phyloP scores from a whole-genome alignment of 805 yeast genomes.

The Dipodascus geniculatus region DNA sequence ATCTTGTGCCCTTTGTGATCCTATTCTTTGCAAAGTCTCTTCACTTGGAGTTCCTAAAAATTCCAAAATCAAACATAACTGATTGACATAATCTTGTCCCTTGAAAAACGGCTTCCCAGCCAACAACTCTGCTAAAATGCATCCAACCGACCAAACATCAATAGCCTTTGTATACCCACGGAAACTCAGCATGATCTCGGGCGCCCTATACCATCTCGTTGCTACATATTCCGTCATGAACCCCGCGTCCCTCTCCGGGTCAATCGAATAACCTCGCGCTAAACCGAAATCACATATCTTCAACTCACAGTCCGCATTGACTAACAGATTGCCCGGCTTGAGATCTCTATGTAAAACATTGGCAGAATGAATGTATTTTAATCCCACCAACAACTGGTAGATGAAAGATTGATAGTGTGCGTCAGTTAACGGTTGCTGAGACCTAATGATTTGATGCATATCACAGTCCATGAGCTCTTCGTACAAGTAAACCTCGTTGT shows the following conservation, averaged over 20 bases:
- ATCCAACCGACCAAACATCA: slow-evolving; percentile 97
- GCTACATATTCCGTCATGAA: slow-evolving; percentile 96
- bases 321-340: slow-evolving; percentile 86
- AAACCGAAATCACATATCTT: slow-evolving; percentile 95
- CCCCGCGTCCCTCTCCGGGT: slow-evolving; percentile 80
- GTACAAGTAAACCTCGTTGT: slow-evolving; percentile 82
- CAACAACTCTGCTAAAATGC: slow-evolving; percentile 85
- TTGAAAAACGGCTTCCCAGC: slow-evolving; percentile 88
- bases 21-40: slow-evolving; percentile 55
- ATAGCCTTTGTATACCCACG: slow-evolving; percentile 94
- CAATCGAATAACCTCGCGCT: slow-evolving; percentile 80
- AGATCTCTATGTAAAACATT: slow-evolving; percentile 90
- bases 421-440: slow-evolving; percentile 88
- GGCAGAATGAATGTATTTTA: slow-evolving; percentile 81
- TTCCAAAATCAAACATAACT: slow-evolving; percentile 74
- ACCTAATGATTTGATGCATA: slow-evolving; percentile 91
- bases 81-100: slow-evolving; percentile 94
- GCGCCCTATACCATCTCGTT: slow-evolving; percentile 97
- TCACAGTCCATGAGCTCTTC: slow-evolving; percentile 99
- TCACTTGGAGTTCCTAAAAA: slow-evolving; percentile 88
- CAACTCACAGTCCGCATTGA: slow-evolving; percentile 92
- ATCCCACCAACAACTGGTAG: slow-evolving; percentile 85
- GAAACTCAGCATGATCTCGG: slow-evolving; percentile 90
- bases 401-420: slow-evolving; percentile 89
- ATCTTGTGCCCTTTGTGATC: slow-evolving; percentile 81